phyloP scores from a whole-genome alignment of 2,329 filamentous ascomycete species.

The Monosporascus sp. region DNA sequence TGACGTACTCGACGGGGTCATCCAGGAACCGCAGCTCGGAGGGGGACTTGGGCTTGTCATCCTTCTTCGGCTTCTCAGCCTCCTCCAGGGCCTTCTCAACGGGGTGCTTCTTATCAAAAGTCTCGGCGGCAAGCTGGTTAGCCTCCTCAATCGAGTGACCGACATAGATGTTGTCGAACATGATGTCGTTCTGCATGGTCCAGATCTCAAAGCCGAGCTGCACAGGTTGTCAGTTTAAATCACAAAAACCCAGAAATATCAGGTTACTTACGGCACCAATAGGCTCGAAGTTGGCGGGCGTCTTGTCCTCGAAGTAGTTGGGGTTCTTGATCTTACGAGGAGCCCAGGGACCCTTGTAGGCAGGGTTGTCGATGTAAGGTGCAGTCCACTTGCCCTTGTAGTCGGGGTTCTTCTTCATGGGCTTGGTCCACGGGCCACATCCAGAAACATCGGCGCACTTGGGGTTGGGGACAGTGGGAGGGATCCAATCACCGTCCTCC shows the following conservation, averaged over 20 bases:
- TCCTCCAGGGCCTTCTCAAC: constrained; percentile 77
- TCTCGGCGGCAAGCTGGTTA: constrained; percentile 80
- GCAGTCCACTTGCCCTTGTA: constrained; percentile 99
- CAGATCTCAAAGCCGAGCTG: constrained; percentile 98
- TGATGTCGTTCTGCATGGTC: constrained; percentile 99
- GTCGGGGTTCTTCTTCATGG: constrained; percentile 86
- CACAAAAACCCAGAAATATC: background rate
- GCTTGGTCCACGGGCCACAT: constrained; percentile 88
- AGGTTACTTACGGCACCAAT: constrained; percentile 79
- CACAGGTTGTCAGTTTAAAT: constrained; percentile 4
- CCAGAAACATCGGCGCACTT: constrained; percentile 92
- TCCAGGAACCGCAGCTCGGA: constrained; percentile 82
- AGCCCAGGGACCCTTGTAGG: constrained; percentile 93
- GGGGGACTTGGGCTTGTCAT: constrained; percentile 61
- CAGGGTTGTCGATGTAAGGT: constrained; percentile 91
- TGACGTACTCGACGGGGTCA: constrained; percentile 80
- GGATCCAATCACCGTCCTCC: constrained; percentile 96
- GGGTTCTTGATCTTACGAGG: constrained; percentile 97
- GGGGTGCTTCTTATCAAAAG: constrained; percentile 81
- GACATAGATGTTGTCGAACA: constrained; percentile 99
- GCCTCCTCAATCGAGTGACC: constrained; percentile 94
- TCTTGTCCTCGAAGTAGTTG: constrained; percentile 94
- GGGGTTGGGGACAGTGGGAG: constrained; percentile 87
- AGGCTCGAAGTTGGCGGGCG: constrained; percentile 91
- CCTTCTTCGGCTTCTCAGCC: constrained; percentile 70